Evolutionary conservation across 257 asterid genomes (phyloP).

Genomic region (Ligustrum vulgare): DNA sequence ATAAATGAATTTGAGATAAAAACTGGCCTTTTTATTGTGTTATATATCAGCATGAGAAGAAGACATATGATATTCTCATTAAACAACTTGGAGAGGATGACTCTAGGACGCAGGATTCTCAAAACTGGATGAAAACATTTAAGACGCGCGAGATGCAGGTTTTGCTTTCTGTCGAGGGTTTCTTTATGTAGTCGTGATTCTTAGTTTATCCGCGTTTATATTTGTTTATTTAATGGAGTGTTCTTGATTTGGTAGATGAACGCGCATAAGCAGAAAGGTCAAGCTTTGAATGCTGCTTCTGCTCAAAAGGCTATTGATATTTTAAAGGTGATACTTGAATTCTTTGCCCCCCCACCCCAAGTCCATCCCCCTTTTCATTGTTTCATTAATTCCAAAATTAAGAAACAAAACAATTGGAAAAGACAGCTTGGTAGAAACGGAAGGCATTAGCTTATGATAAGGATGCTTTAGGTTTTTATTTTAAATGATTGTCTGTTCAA

Average conservation of each 20-base stretch:
- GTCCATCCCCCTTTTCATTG: neutral
- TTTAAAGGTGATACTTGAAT: conserved; percentile 53
- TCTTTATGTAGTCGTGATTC: neutral
- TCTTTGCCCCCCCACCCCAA: neutral
- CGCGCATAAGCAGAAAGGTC: conserved; percentile 91
- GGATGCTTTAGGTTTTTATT: neutral
- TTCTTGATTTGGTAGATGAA: conserved; percentile 46
- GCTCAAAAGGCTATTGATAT: conserved; percentile 82
- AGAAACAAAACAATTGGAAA: neutral
- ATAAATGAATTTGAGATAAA: conserved; percentile 5
- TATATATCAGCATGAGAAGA: conserved; percentile 80
- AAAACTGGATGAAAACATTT: conserved; percentile 88
- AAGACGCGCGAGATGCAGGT: conserved; percentile 89
- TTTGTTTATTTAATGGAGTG: neutral
- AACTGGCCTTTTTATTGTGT: conserved; percentile 8
- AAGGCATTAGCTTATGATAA: neutral
- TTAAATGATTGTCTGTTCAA: neutral
- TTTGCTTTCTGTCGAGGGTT: conserved; percentile 8
- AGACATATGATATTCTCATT: conserved; percentile 87
- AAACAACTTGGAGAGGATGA: conserved; percentile 97
- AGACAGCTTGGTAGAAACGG: neutral
- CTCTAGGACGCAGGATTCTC: conserved; percentile 86
- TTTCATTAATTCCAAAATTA: neutral
- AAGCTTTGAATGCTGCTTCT: conserved; percentile 65
- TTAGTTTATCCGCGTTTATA: neutral